Evolutionary conservation across 164 flowering plant genomes (phyloP), one percentile per base, ranked within the genome.

Genomic region (Sextonia rubra): DNA sequence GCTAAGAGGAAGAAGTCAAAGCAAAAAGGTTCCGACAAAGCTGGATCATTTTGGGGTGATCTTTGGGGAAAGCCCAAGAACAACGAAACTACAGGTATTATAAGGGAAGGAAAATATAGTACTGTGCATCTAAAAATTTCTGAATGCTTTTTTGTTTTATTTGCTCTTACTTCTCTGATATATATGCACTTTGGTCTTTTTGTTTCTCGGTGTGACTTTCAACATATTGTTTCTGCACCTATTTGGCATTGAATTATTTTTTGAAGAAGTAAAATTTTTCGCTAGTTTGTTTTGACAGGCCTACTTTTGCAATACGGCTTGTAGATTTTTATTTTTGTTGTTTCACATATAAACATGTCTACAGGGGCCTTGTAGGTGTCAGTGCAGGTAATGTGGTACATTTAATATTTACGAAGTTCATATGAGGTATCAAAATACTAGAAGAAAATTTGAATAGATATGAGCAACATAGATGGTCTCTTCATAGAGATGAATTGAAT

Each of bases 41-140:
- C 79, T 56, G 87, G 80, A 63, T 74, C 90, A 69, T 84, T 83
- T 81, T 95, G 99, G 98, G 77, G 71, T 82, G 79, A 92, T 74
- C 75, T 92, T 29, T 95, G 99, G 98, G 92, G 92, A 68, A 86
- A 80, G 48, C 77, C 87, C 37, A 85, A 80, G 65, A 84, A 84
- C 47, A 71, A 84, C 76, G 69, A 76, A 79, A 86, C 75, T 74
- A 82, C 88, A 82, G 98, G 97, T 92, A 79, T 64, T 72, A 47
- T 48, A 25, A 4, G 24, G 64, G 58, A 20, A 52, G 58, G 58
- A 52, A 52, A 20, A 37, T 37, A 37, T 37, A 9, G 44, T 37
- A 37, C n/a, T 17, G 58, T 52, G 58, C 17, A 52, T 52, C 14
- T 17, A 20, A 4, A 52, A 15, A 14, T 20, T 52, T 9, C n/a